Evolutionary conservation across 2,329 filamentous ascomycete genomes (phyloP).

Genomic region (Aschersonia sp.): DNA sequence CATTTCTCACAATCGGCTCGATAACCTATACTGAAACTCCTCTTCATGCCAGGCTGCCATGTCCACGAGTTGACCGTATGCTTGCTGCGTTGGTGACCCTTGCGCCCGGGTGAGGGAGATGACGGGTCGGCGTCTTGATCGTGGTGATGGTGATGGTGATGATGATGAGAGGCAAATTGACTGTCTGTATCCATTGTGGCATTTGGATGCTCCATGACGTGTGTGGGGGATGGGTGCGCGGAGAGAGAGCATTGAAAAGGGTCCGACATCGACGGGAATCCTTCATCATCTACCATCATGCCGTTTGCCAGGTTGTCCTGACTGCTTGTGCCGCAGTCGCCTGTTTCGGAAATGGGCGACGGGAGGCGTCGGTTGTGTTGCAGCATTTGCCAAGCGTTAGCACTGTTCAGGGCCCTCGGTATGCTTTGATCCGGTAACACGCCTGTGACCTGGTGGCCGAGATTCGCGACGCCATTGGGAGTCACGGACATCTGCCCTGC

Average conservation of each 20-base stretch:
- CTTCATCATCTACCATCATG: slow-evolving; percentile 14
- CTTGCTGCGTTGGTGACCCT: slow-evolving; percentile 41
- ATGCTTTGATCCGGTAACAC: slow-evolving; percentile 27
- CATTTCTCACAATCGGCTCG: slow-evolving; percentile 68
- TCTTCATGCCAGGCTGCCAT: slow-evolving; percentile 48
- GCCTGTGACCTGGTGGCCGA: slow-evolving; percentile 23
- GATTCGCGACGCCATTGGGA: slow-evolving; percentile 21
- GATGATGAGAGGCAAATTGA: slow-evolving; percentile 6
- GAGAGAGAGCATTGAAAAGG: slow-evolving; percentile 9
- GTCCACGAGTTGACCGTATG: slow-evolving; percentile 48
- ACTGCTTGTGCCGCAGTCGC: slow-evolving; percentile 28
- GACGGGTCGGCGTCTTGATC: slow-evolving; percentile 20
- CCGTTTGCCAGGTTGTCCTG: slow-evolving; percentile 14
- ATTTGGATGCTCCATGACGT: slow-evolving; percentile 25
- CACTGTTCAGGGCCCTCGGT: slow-evolving; percentile 31
- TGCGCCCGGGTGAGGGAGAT: slow-evolving; percentile 32
- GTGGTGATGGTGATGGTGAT: slow-evolving; percentile 4
- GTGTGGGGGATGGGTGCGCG: slow-evolving; percentile 12
- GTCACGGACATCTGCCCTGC: slow-evolving; percentile 17
- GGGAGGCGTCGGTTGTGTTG: slow-evolving; percentile 40
- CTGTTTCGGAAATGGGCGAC: slow-evolving; percentile 44
- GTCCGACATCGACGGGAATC: not conserved
- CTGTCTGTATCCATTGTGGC: slow-evolving; percentile 22
- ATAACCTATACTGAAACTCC: slow-evolving; percentile 65
- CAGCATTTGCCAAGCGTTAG: slow-evolving; percentile 34